A percentile compares a stretch with the other conserved stretches of the same genome.
Evolutionary conservation across 106 monocot species (phyloP).

Genomic region (Dendrobium officinale): DNA sequence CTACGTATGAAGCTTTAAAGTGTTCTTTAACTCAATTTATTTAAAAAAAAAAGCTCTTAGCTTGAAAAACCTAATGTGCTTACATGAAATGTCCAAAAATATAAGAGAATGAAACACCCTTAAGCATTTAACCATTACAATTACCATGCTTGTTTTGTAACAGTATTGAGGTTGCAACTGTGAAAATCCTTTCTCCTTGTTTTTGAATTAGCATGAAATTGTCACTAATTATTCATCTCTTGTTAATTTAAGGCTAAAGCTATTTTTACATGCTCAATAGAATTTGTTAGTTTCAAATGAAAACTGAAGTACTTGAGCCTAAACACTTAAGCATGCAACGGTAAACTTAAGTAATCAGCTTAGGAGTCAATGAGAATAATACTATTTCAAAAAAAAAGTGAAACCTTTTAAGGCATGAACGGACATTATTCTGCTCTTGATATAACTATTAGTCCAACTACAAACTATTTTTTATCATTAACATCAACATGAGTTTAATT

Average conservation of each 20-base stretch:
- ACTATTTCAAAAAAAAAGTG: not conserved
- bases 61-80: not conserved
- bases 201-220: not conserved
- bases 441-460: not conserved
- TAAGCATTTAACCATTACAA: not conserved
- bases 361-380: not conserved
- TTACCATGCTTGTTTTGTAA: not conserved
- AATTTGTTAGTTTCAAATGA: too few species aligned
- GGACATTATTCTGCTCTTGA: not conserved
- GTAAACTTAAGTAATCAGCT: too few species aligned
- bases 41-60: not conserved
- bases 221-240: not conserved
- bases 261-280: too few species aligned
- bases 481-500: too few species aligned
- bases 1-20: too few species aligned
- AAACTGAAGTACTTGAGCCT: too few species aligned
- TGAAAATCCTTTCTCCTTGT: not conserved
- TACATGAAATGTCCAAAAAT: not conserved
- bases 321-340: not conserved
- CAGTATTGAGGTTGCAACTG: not conserved
- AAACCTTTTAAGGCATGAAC: not conserved
- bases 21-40: too few species aligned
- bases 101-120: not conserved
- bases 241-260: not conserved
- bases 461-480: not conserved